A percentile compares a stretch with the other conserved stretches of the same genome.
Conservation (phyloP, 495 filamentous ascomycete species). For the Xylaria cubensis region DNA sequence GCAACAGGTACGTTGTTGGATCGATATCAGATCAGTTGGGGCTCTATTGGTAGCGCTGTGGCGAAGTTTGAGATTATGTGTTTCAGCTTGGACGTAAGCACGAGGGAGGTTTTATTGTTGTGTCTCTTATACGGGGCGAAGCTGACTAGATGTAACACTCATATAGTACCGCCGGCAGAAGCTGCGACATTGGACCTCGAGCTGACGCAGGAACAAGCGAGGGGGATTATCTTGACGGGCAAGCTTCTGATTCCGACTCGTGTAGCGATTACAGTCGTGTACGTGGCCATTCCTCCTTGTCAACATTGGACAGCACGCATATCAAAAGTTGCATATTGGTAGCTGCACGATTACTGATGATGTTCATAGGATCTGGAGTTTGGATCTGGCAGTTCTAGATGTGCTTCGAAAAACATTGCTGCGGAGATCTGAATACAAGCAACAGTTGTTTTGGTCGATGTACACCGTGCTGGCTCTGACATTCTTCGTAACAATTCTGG, state of each 20-base stretch:
- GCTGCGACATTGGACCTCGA: neutral
- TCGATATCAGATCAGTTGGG: neutral
- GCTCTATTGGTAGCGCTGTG: too few relatives aligned
- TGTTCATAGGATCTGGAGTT: conserved; percentile 14
- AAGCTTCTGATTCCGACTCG: conserved; percentile 10
- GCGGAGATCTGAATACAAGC: neutral
- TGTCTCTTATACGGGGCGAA: neutral
- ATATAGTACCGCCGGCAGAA: neutral
- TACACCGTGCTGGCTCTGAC: conserved; percentile 8
- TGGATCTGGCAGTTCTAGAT: conserved; percentile 13
- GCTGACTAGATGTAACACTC: neutral
- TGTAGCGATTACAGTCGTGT: conserved; percentile 9
- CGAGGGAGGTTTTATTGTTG: neutral
- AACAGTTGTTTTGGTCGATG: neutral
- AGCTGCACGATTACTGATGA: neutral
- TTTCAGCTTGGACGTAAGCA: too few relatives aligned
- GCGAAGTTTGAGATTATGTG: too few relatives aligned
- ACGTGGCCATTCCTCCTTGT: neutral
- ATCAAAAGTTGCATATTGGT: neutral
- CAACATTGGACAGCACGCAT: neutral
- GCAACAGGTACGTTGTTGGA: conserved; percentile 5
- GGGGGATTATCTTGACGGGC: conserved; percentile 6
- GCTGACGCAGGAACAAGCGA: neutral
- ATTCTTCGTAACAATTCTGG: conserved; percentile 11
- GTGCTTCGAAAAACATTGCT: conserved; percentile 2